Conservation (phyloP, 2,329 filamentous ascomycete species). For the Phaeosphaeriaceae sp. region DNA sequence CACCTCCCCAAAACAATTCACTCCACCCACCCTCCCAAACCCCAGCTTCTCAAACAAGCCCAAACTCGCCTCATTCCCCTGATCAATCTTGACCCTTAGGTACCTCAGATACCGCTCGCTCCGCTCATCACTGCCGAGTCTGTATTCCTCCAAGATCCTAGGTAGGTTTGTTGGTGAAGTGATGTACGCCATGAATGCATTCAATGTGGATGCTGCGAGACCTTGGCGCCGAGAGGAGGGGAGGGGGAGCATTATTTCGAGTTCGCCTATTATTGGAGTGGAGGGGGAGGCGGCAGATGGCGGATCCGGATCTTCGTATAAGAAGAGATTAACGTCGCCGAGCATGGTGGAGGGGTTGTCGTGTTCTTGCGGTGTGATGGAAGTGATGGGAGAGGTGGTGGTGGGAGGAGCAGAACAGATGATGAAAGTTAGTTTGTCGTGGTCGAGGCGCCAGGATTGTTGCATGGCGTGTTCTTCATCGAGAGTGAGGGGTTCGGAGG, state of each 20-base stretch:
- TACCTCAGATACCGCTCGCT: conserved; percentile 46
- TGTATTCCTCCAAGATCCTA: conserved; percentile 66
- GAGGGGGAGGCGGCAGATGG: not conserved
- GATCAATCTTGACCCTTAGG: conserved; percentile 68
- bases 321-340: conserved; percentile 70
- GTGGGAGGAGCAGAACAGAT: conserved; percentile 58
- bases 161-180: conserved; percentile 52
- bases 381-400: not conserved
- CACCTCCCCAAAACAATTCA: conserved; percentile 73
- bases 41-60: conserved; percentile 66
- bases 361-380: conserved; percentile 35
- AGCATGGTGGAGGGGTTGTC: conserved; percentile 62
- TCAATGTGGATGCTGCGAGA: conserved; percentile 69
- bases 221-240: conserved; percentile 66
- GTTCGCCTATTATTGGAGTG: conserved; percentile 66
- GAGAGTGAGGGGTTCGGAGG: conserved; percentile 82
- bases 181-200: conserved; percentile 75
- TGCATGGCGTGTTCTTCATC: conserved; percentile 91
- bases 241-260: conserved; percentile 86
- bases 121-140: conserved; percentile 13
- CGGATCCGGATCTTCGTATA: conserved; percentile 54
- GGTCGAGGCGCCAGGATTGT: conserved; percentile 78
- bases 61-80: conserved; percentile 64
- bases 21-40: conserved; percentile 59
- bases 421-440: conserved; percentile 93